phyloP scores from a whole-genome alignment of 805 yeast species.

The Lachancea waltii region DNA sequence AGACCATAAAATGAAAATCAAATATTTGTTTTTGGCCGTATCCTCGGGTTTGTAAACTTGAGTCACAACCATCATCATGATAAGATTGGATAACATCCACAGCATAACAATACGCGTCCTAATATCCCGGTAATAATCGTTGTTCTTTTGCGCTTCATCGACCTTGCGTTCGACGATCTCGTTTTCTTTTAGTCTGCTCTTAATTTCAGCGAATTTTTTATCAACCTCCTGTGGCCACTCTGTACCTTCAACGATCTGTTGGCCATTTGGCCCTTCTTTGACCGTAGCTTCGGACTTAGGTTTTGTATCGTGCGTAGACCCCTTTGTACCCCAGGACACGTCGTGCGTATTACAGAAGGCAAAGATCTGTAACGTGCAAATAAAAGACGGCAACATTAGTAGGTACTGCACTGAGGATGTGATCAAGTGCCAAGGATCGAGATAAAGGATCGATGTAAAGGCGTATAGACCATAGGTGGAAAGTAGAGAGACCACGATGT shows the following conservation, averaged over 20 bases:
- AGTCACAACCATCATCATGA: conserved; percentile 79
- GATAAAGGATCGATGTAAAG: conserved; percentile 71
- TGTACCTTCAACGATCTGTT: conserved; percentile 64
- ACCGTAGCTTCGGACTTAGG: conserved; percentile 77
- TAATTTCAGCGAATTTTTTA: conserved; percentile 32
- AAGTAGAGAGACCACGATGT: conserved; percentile 74
- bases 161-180: conserved; percentile 26
- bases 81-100: conserved; percentile 84
- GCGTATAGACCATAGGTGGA: conserved; percentile 90
- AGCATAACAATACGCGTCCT: conserved; percentile 90
- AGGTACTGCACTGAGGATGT: conserved; percentile 87
- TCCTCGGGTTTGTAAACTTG: conserved; percentile 71
- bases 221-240: conserved; percentile 38
- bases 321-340: conserved; percentile 99
- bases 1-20: conserved; percentile 83
- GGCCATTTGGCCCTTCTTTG: conserved; percentile 72
- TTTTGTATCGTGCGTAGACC: conserved; percentile 69
- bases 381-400: conserved; percentile 81
- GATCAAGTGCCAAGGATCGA: conserved; percentile 95
- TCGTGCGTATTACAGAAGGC: conserved; percentile 98
- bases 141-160: conserved; percentile 35
- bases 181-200: conserved; percentile 33
- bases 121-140: conserved; percentile 90
- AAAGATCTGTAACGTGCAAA: conserved; percentile 87
- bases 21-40: conserved; percentile 61